These are phyloP conservation scores for Moesziomyces parantarcticus DNA, from an alignment of 1,284 basidiomycete genomes.

Conservation along the genomic window DNA sequence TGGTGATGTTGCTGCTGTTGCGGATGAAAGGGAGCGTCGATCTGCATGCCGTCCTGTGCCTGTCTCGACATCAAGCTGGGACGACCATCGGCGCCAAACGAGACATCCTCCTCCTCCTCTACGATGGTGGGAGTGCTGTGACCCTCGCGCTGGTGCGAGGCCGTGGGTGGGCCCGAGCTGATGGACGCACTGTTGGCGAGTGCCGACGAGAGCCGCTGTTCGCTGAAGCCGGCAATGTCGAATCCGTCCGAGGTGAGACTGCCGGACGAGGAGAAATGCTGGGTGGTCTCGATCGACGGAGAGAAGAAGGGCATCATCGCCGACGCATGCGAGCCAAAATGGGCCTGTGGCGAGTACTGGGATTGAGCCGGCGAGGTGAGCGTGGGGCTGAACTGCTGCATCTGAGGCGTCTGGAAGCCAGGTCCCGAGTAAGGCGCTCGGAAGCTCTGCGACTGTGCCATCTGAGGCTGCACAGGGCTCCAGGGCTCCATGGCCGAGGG, in stretches of 20 bases:
- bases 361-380: conserved; percentile 46
- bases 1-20: conserved; percentile 25
- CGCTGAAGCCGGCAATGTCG: conserved; percentile 48
- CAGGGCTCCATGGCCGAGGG: conserved; percentile 29
- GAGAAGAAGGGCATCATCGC: conserved; percentile 43
- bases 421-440: conserved; percentile 31
- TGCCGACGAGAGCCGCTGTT: conserved; percentile 54
- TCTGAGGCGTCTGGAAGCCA: conserved; percentile 44
- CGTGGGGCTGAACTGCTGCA: conserved; percentile 44
- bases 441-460: conserved; percentile 25
- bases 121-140: conserved; percentile 61
- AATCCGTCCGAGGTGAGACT: conserved; percentile 27
- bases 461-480: conserved; percentile 35
- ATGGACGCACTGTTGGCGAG: conserved; percentile 51
- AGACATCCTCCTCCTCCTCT: conserved; percentile 56
- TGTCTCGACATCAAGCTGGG: conserved; percentile 9
- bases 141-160: conserved; percentile 37
- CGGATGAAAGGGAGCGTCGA: conserved; percentile 23
- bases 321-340: conserved; percentile 31
- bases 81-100: conserved; percentile 7
- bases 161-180: conserved; percentile 21
- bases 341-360: conserved; percentile 46
- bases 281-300: conserved; percentile 28
- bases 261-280: conserved; percentile 25
- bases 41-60: conserved; percentile 12